A percentile compares a stretch with the other conserved stretches of the same genome.
These are phyloP conservation scores for Globisporangium polare DNA, from an alignment of 352 stramenopile genomes.

Conservation along the genomic window DNA sequence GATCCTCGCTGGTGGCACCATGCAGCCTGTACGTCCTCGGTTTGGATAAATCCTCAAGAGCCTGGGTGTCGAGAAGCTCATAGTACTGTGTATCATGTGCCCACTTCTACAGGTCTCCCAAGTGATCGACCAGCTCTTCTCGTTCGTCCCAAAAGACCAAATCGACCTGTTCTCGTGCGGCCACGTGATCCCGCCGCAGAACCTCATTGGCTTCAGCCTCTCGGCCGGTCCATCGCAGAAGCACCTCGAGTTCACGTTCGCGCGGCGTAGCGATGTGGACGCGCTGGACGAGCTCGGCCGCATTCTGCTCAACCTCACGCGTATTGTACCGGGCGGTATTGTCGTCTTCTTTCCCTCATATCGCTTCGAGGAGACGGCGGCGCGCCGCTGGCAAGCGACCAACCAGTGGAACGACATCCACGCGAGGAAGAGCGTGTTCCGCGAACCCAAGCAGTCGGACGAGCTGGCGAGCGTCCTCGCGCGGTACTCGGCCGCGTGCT, in stretches of 20 bases:
- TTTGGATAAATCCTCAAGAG: background rate
- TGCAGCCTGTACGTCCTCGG: conserved; percentile 84
- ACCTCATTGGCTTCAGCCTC: conserved; percentile 85
- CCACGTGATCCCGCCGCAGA: conserved; percentile 96
- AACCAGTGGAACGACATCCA: conserved; percentile 81
- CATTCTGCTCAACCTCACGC: conserved; percentile 89
- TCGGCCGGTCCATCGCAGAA: conserved; percentile 78
- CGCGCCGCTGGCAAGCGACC: conserved; percentile 85
- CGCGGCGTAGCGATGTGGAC: conserved; percentile 56
- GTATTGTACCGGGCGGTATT: conserved; percentile 91
- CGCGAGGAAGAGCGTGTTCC: conserved; percentile 90
- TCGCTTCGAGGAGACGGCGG: conserved; percentile 90
- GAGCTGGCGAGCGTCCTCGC: conserved; percentile 89
- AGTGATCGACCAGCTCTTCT: conserved; percentile 95
- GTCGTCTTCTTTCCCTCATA: conserved; percentile 99
- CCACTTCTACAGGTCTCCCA: conserved; percentile 56
- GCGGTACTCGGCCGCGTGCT: conserved; percentile 77
- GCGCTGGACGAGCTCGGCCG: conserved; percentile 94
- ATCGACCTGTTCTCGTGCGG: conserved; percentile 97
- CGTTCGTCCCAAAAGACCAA: conserved; percentile 45
- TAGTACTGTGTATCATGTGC: background rate
- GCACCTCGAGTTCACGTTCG: conserved; percentile 94
- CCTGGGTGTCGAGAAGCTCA: background rate
- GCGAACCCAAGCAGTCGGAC: conserved; percentile 92
- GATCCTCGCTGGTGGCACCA: conserved; percentile 97